Conservation (phyloP, 768 basidiomycete species). For the Suillus subaureus region DNA sequence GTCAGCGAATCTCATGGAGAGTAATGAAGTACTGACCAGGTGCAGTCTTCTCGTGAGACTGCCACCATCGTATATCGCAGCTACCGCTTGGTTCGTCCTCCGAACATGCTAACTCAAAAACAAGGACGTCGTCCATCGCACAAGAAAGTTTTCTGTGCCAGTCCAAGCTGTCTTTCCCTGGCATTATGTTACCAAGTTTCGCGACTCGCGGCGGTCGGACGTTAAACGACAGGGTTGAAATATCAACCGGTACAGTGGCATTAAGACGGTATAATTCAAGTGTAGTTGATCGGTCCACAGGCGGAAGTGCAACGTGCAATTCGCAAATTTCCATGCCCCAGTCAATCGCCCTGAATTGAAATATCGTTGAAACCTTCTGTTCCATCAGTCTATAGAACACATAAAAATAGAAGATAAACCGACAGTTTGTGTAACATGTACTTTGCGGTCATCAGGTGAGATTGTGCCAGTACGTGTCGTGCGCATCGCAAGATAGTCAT, state of each 20-base stretch:
- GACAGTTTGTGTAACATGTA: neutral
- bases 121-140: constrained; percentile 4
- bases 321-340: constrained; percentile 1
- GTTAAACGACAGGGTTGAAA: neutral
- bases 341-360: constrained; percentile 2
- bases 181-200: neutral
- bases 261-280: neutral
- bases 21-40: neutral
- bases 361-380: neutral
- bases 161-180: neutral
- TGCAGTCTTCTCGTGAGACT: neutral
- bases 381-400: neutral
- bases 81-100: neutral
- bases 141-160: constrained; percentile 4
- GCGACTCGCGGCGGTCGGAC: neutral
- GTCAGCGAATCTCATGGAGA: neutral
- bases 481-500: constrained; percentile 2
- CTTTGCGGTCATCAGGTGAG: constrained; percentile 2
- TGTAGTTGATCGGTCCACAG: neutral
- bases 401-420: neutral
- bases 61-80: constrained; percentile 1
- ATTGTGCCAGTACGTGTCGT: neutral
- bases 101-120: neutral
- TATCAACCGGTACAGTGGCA: neutral
- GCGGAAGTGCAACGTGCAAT: neutral